Evolutionary conservation across 768 basidiomycete species (phyloP).

Genomic region (Leucogyrophana mollusca): DNA sequence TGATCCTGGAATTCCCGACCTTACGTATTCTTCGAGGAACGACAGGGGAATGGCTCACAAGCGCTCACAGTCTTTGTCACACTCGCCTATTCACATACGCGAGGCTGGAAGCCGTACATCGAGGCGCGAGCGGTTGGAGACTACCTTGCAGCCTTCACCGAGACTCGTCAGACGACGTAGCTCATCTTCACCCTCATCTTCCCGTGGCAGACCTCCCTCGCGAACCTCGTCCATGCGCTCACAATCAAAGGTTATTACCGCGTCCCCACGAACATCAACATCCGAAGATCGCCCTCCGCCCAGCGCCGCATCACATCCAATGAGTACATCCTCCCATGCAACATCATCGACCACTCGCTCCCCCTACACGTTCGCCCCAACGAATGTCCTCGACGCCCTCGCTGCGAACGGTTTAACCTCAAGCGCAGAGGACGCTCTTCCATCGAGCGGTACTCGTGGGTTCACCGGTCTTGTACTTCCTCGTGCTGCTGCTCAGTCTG

Average conservation of each 20-base stretch:
- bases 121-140: conserved; percentile 17
- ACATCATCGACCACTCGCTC: conserved; percentile 27
- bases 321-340: conserved; percentile 10
- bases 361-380: conserved; percentile 27
- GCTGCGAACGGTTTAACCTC: conserved; percentile 29
- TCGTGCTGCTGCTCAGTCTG: conserved; percentile 28
- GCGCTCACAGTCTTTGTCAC: conserved; percentile 13
- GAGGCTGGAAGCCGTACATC: conserved; percentile 13
- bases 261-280: conserved; percentile 1
- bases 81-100: conserved; percentile 8
- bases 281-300: conserved; percentile 10
- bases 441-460: conserved; percentile 56
- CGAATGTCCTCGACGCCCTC: conserved; percentile 29
- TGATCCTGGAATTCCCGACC: conserved; percentile 10
- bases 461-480: conserved; percentile 56
- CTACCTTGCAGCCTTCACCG: conserved; percentile 17
- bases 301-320: conserved; percentile 12
- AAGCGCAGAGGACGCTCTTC: conserved; percentile 19
- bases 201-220: conserved; percentile 5
- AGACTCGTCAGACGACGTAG: conserved; percentile 29
- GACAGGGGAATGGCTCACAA: conserved; percentile 12
- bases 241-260: neutral
- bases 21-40: neutral
- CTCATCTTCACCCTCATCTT: conserved; percentile 26
- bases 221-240: conserved; percentile 2